Conservation (phyloP, 1,284 basidiomycete species). For the Bothia castanella region DNA sequence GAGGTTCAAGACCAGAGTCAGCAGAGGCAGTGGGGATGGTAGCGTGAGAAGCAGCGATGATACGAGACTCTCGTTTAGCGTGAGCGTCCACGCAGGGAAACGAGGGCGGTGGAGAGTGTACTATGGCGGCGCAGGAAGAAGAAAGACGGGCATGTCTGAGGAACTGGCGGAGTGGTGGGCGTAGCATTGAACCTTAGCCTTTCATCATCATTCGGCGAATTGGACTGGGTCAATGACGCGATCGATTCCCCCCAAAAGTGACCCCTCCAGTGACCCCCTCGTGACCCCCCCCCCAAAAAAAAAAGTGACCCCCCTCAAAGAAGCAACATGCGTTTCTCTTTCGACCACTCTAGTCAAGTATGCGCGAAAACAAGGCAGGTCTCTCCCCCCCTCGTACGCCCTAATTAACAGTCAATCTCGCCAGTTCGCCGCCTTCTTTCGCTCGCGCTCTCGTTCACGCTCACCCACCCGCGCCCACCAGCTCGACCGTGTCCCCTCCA, state of each 20-base stretch:
- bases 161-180: not conserved
- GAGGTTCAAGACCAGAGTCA: constrained; percentile 64
- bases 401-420: not conserved
- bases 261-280: not conserved
- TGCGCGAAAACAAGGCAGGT: constrained; percentile 38
- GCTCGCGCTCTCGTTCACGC: constrained; percentile 49
- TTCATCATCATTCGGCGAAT: not conserved
- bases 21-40: constrained; percentile 16
- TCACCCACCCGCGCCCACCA: constrained; percentile 22
- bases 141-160: not conserved
- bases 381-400: not conserved
- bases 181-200: not conserved
- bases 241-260: no score
- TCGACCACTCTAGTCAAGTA: no score
- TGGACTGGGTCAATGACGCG: not conserved
- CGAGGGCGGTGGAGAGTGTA: constrained; percentile 32
- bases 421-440: constrained; percentile 51
- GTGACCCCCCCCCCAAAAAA: not conserved
- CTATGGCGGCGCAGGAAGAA: not conserved
- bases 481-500: constrained; percentile 29
- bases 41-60: constrained; percentile 32
- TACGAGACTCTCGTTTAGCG: constrained; percentile 56
- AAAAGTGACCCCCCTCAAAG: no score
- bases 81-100: constrained; percentile 80
- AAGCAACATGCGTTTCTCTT: no score